Base-by-base conservation (phyloP, 2,329 filamentous ascomycete species). In the Alternaria sp. region DNA sequence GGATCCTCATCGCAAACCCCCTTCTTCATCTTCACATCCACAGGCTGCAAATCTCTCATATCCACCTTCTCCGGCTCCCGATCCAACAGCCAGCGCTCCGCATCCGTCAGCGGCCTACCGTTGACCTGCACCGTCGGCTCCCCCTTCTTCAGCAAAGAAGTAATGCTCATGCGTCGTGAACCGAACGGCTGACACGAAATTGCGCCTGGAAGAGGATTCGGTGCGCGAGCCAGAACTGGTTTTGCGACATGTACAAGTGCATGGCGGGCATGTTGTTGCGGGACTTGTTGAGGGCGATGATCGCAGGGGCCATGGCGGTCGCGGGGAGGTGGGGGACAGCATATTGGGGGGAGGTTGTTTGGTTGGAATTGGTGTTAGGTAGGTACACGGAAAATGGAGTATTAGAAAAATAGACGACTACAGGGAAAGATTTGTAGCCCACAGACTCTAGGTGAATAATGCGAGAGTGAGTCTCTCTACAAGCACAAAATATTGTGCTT, bases 301-400 rank as follows among this genome's bases (percentile, higher is more conserved):
- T 40, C 1, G 44, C 23, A 11, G 49, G 9, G 9, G 53, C 45
- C n/a, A 55, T 29, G 24, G 23, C 2, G 8, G n/a, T 1, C 5
- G 44, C 53, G 6, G 45, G 53, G 23, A 55, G 53, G 4, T n/a
- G 29, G 17, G 17, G 24, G 52, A 51, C 53, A 55, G 26, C 44
- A 33, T 5, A 55, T 50, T 3, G 37, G 45, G 1, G 36, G 8
- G 5, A 28, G 17, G 7, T 26, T 14, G 2, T 36, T 28, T 45
- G 11, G 36, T 1, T 11, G n/a, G 53, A 50, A 55, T 9, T 51
- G 53, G 2, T 26, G 5, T 6, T 41, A 41, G 2, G 13, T 14
- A 24, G 0, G 29, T n/a, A 10, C 17, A 34, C 23, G 44, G 29
- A 23, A 14, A 13, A 33, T 34, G 44, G 5, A 10, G 8, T 33